A percentile compares a stretch with the other conserved stretches of the same genome.
phyloP scores from a whole-genome alignment of 768 basidiomycete genomes.

The Rhizopogon roseolus region DNA sequence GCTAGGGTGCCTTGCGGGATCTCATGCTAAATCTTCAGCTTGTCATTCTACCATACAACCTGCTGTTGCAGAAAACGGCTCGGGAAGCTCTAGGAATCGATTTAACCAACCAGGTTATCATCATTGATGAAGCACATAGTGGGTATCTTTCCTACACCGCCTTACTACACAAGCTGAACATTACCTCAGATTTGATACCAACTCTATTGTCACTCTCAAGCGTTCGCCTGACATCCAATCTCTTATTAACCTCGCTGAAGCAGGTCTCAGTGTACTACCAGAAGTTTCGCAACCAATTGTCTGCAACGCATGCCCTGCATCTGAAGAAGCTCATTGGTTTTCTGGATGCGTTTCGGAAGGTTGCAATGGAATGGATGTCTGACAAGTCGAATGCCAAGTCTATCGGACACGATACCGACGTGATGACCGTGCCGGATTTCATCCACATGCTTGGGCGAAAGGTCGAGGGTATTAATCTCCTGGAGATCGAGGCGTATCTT shows the following conservation, averaged over 20 bases:
- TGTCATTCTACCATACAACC: conserved; percentile 91
- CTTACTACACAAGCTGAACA: not conserved
- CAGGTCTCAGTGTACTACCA: conserved; percentile 77
- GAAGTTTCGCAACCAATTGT: conserved; percentile 75
- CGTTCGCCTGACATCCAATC: conserved; percentile 50
- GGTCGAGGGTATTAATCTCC: conserved; percentile 71
- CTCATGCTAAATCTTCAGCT: conserved; percentile 41
- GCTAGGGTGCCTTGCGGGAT: not conserved
- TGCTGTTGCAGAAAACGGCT: conserved; percentile 77
- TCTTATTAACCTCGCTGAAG: conserved; percentile 55
- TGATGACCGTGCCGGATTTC: conserved; percentile 66
- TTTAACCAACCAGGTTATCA: conserved; percentile 76
- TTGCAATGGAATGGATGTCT: conserved; percentile 47
- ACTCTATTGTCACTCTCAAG: conserved; percentile 87
- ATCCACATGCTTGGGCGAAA: conserved; percentile 62
- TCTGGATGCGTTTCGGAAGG: conserved; percentile 62
- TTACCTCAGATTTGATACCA: conserved; percentile 70
- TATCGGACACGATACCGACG: conserved; percentile 35
- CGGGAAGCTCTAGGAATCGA: conserved; percentile 87
- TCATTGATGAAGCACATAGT: conserved; percentile 98
- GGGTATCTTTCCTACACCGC: conserved; percentile 22
- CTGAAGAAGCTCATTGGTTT: conserved; percentile 76
- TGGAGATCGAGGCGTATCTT: conserved; percentile 80
- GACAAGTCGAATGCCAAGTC: conserved; percentile 13
- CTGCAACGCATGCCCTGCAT: conserved; percentile 67